These are phyloP conservation scores for Cercospora sojina DNA, from an alignment of 2,329 filamentous ascomycete genomes.

Conservation along the genomic window DNA sequence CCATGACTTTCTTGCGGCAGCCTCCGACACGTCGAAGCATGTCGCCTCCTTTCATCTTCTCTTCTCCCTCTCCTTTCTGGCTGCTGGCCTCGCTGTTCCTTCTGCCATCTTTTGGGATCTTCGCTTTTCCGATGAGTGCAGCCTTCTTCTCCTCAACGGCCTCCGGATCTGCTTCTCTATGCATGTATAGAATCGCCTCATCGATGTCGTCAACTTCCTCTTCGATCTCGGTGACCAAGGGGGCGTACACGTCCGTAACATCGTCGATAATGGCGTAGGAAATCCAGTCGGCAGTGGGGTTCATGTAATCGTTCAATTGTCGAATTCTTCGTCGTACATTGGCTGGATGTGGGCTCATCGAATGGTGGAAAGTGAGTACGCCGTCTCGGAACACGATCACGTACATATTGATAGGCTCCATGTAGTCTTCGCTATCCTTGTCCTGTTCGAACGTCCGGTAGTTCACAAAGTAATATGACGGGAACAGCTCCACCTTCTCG, in stretches of 20 bases:
- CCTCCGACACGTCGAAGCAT: constrained; percentile 93
- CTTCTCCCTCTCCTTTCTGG: constrained; percentile 35
- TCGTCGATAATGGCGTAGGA: constrained; percentile 98
- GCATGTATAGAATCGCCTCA: constrained; percentile 80
- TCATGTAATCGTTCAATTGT: constrained; percentile 89
- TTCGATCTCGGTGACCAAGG: constrained; percentile 88
- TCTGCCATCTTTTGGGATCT: constrained; percentile 14
- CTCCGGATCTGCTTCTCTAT: constrained; percentile 54
- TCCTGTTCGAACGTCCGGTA: constrained; percentile 98
- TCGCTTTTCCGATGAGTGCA: constrained; percentile 32
- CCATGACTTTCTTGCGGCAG: constrained; percentile 96
- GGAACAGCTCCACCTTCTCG: constrained; percentile 96
- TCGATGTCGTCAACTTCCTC: constrained; percentile 97
- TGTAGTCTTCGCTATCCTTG: constrained; percentile 78
- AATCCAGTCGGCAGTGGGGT: constrained; percentile 94
- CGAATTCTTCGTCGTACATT: constrained; percentile 93
- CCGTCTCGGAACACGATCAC: constrained; percentile 95
- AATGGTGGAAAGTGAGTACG: constrained; percentile 94
- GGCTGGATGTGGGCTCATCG: constrained; percentile 90
- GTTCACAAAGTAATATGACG: constrained; percentile 98
- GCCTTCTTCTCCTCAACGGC: constrained; percentile 28
- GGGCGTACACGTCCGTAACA: constrained; percentile 93
- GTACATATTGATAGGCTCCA: constrained; percentile 97
- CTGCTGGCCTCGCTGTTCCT: constrained; percentile 33
- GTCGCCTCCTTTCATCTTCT: constrained; percentile 59